These are phyloP conservation scores for Lachnellula willkommii DNA, from an alignment of 2,329 filamentous ascomycete species.

Conservation along the genomic window DNA sequence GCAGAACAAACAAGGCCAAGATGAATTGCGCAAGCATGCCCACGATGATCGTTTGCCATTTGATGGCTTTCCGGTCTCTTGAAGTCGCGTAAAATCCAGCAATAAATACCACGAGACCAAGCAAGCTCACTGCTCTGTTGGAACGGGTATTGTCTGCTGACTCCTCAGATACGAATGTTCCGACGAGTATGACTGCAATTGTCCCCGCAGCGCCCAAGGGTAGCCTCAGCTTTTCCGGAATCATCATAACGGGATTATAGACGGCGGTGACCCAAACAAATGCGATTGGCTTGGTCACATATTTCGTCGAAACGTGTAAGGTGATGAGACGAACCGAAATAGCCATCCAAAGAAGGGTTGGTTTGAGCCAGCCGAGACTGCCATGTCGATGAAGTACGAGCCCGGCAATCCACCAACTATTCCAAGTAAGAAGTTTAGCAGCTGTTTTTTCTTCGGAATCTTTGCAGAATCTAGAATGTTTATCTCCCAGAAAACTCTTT, in stretches of 20 bases:
- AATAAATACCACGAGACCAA: conserved; percentile 71
- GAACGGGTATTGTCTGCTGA: conserved; percentile 68
- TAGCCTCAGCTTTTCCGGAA: conserved; percentile 62
- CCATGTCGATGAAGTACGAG: conserved; percentile 67
- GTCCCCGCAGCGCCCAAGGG: conserved; percentile 58
- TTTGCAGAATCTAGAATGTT: background rate
- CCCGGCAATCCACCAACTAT: conserved; percentile 50
- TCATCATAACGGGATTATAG: conserved; percentile 50
- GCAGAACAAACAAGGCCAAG: conserved; percentile 80
- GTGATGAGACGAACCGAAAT: conserved; percentile 70
- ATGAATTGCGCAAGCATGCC: conserved; percentile 88
- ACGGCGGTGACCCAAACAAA: conserved; percentile 63
- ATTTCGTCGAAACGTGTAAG: conserved; percentile 63
- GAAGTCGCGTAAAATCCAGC: conserved; percentile 65
- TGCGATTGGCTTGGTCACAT: conserved; percentile 61
- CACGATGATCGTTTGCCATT: conserved; percentile 78
- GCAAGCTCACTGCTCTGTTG: conserved; percentile 75
- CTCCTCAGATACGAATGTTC: conserved; percentile 69
- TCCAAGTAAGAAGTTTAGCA: background rate
- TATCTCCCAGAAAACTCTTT: too few species aligned
- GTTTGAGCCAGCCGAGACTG: conserved; percentile 69
- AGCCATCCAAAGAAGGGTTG: conserved; percentile 74
- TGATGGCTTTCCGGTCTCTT: conserved; percentile 55
- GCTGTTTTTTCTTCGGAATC: background rate
- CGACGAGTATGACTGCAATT: conserved; percentile 70